phyloP scores from a whole-genome alignment of 345 rosid species.

The Salix caprea region DNA sequence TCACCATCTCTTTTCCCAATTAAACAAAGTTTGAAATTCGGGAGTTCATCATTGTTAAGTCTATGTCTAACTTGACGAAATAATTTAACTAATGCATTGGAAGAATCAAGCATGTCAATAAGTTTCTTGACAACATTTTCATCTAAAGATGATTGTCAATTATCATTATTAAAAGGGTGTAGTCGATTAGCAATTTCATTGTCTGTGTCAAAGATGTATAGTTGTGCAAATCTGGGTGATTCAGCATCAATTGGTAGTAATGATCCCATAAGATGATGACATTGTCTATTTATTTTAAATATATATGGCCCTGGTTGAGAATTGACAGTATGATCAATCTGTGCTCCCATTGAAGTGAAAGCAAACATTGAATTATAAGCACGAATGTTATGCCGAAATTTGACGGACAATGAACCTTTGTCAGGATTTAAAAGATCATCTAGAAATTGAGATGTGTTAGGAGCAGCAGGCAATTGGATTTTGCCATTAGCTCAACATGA shows the following conservation, averaged over 20 bases:
- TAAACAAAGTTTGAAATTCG: background rate
- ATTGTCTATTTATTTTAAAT: background rate
- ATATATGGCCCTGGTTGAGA: background rate
- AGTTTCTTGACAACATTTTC: background rate
- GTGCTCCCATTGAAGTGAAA: background rate
- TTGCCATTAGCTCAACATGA: too few species aligned
- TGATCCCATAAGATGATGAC: background rate
- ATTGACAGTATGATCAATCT: background rate
- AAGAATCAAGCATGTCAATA: background rate
- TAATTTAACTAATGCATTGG: background rate
- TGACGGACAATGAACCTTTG: too few species aligned
- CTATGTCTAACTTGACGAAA: background rate
- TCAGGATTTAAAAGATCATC: background rate
- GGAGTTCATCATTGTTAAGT: background rate
- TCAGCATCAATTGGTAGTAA: background rate
- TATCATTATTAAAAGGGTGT: rapidly evolving
- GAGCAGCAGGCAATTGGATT: too few species aligned
- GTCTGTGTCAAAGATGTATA: background rate
- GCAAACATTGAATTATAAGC: background rate
- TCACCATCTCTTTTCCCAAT: background rate
- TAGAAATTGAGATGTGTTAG: background rate
- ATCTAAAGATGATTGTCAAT: background rate
- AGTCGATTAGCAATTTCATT: background rate
- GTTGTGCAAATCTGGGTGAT: background rate
- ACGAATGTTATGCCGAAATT: background rate